Base-by-base conservation (phyloP, 352 stramenopile genomes). In the Peronosclerospora sorghi region DNA sequence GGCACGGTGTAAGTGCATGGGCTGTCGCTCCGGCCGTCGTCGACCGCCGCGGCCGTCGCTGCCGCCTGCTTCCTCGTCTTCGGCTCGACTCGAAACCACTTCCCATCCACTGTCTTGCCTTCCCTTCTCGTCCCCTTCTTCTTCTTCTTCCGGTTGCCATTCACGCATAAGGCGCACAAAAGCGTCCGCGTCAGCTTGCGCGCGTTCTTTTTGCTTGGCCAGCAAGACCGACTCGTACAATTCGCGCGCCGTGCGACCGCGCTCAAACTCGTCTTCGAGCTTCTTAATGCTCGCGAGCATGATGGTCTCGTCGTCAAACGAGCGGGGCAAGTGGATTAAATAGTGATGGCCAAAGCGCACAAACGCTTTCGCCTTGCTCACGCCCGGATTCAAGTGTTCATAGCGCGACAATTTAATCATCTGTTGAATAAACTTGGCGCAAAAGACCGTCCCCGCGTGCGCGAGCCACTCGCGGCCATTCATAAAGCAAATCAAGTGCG, bases 331-430 rank as follows among this genome's bases (percentile, higher is more conserved):
- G 29, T 89, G 68, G 14, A 89, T 89, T 23, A 89, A 47, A 35
- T 89, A 89, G 36, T 86, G 77, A 35, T 89, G 68, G 0, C 77
- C 77, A 27, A 89, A 87, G 1, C 74, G 72, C 36, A 83, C 61
- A 32, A 83, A 84, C 2, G 77, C 74, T 35, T 86, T 84, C 2
- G 63, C 56, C 24, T 62, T 68, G 10, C 68, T 54, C 2, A 62
- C 23, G 9, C 55, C 59, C 6, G 59, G 68, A 26, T 81, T 74
- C 12, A 83, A 46, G 19, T 74, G 58, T 48, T 86, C 73, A 26
- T 79, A 86, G 20, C 72, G 50, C 15, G 66, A 73, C 32, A 89
- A 37, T 37, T 81, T 84, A 23, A 87, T 71, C 74, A 89, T 87
- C 53, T 89, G 74, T 43, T 82, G 70, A 7, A 83, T 59, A 48